Percentiles rank a stretch among this genome's conserved stretches.
Evolutionary conservation across 495 filamentous ascomycete genomes (phyloP).

Genomic region (Hapsidospora chrysogenum): DNA sequence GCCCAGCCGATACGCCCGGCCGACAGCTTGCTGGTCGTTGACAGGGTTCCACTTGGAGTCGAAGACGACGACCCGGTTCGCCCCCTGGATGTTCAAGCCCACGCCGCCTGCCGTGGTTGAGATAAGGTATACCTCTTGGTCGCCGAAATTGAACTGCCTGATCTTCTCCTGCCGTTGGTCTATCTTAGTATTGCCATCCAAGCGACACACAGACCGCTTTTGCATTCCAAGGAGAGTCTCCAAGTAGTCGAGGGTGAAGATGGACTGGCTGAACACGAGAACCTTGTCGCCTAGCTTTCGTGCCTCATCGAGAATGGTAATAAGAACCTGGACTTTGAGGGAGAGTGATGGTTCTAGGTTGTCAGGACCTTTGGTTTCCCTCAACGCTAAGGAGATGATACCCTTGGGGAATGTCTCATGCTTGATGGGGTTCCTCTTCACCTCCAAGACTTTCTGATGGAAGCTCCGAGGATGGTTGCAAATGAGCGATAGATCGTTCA

Average conservation of each 20-base stretch:
- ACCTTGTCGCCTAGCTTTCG: slow-evolving; percentile 48
- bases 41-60: slow-evolving; percentile 71
- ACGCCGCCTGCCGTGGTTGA: slow-evolving; percentile 70
- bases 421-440: slow-evolving; percentile 7
- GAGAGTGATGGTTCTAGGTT: slow-evolving; percentile 28
- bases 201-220: slow-evolving; percentile 27
- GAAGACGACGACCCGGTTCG: slow-evolving; percentile 78
- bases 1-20: slow-evolving; percentile 73
- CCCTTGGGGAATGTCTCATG: slow-evolving; percentile 10
- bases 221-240: slow-evolving; percentile 31
- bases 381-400: slow-evolving; percentile 15
- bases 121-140: slow-evolving; percentile 47
- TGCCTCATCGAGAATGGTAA: slow-evolving; percentile 47
- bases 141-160: slow-evolving; percentile 48
- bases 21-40: slow-evolving; percentile 78
- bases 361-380: slow-evolving; percentile 9
- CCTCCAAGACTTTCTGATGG: slow-evolving; percentile 21
- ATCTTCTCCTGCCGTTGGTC: slow-evolving; percentile 37
- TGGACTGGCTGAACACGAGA: slow-evolving; percentile 64
- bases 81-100: slow-evolving; percentile 68
- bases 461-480: slow-evolving; percentile 65
- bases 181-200: slow-evolving; percentile 48
- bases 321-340: slow-evolving; percentile 47
- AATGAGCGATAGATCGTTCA: slow-evolving; percentile 40
- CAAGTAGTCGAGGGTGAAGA: slow-evolving; percentile 53